Percentiles rank a stretch among this genome's conserved stretches.
phyloP scores from a whole-genome alignment of 331 rosid genomes.

The Ulmus americana region DNA sequence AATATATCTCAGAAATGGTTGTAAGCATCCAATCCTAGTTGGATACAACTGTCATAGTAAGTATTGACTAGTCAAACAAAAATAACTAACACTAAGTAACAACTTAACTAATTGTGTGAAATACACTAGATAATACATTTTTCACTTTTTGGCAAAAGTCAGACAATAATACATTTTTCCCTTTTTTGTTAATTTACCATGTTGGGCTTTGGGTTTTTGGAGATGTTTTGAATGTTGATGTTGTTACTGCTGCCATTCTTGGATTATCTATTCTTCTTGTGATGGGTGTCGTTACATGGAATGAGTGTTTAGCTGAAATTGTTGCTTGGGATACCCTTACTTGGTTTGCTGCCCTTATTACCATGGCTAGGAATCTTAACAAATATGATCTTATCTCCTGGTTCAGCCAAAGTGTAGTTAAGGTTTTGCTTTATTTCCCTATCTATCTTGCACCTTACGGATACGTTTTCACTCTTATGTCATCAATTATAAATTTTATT shows the following conservation, averaged over 20 bases:
- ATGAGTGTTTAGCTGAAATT: constrained; percentile 89
- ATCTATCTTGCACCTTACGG: background rate
- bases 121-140: too few relatives aligned
- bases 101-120: too few relatives aligned
- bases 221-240: constrained; percentile 63
- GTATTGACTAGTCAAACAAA: too few relatives aligned
- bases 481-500: background rate
- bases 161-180: too few relatives aligned
- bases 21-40: too few relatives aligned
- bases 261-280: constrained; percentile 84
- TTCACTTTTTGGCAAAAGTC: too few relatives aligned
- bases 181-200: constrained; percentile 30
- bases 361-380: constrained; percentile 98
- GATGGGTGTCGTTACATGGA: constrained; percentile 93
- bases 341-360: constrained; percentile 99
- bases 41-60: too few relatives aligned
- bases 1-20: too few relatives aligned
- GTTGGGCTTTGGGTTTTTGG: constrained; percentile 98
- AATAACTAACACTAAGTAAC: too few relatives aligned
- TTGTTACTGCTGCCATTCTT: constrained; percentile 89
- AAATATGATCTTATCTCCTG: constrained; percentile 96
- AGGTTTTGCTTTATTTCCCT: constrained; percentile 49
- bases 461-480: background rate
- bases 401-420: constrained; percentile 89
- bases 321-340: constrained; percentile 99